Conservation (phyloP, 176 grass and related monocot genomes). For the Musa beccarii region DNA sequence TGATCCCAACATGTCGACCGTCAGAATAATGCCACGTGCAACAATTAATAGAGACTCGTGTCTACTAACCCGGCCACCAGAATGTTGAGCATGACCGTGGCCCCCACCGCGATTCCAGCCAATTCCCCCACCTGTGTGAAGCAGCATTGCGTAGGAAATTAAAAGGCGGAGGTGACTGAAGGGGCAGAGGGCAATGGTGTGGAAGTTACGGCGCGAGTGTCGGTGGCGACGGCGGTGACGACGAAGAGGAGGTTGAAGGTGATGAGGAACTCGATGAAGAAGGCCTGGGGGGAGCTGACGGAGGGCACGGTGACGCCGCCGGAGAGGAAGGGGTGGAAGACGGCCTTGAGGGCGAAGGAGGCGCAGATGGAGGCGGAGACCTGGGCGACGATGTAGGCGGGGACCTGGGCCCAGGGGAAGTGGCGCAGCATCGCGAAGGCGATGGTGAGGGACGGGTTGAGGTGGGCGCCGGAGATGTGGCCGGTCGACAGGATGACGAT, state of each 20-base stretch:
- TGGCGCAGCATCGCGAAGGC: slow-evolving; percentile 85
- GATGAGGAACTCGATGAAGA: slow-evolving; percentile 98
- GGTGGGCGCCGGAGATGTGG: slow-evolving; percentile 91
- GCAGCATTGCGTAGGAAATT: neutral
- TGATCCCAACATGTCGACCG: slow-evolving; percentile 6
- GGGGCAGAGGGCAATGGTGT: no score
- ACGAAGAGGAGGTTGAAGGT: slow-evolving; percentile 95
- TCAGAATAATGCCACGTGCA: neutral
- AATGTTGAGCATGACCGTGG: slow-evolving; percentile 83
- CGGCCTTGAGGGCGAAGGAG: slow-evolving; percentile 79
- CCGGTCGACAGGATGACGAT: slow-evolving; percentile 90
- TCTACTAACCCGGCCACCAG: slow-evolving; percentile 62
- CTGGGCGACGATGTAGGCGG: slow-evolving; percentile 69
- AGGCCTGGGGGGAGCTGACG: slow-evolving; percentile 72
- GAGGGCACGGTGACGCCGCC: slow-evolving; percentile 90
- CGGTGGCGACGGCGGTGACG: slow-evolving; percentile 95
- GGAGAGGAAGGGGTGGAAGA: slow-evolving; percentile 94
- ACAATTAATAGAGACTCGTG: neutral
- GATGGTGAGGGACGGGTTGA: slow-evolving; percentile 91
- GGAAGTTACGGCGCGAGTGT: slow-evolving; percentile 51
- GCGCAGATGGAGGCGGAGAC: slow-evolving; percentile 84
- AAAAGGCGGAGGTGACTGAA: neutral
- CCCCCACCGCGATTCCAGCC: slow-evolving; percentile 78
- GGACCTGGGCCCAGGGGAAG: slow-evolving; percentile 93
- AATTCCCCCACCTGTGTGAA: slow-evolving; percentile 55